Conservation (phyloP, 1,284 basidiomycete genomes). For the Agroathelia rolfsii region DNA sequence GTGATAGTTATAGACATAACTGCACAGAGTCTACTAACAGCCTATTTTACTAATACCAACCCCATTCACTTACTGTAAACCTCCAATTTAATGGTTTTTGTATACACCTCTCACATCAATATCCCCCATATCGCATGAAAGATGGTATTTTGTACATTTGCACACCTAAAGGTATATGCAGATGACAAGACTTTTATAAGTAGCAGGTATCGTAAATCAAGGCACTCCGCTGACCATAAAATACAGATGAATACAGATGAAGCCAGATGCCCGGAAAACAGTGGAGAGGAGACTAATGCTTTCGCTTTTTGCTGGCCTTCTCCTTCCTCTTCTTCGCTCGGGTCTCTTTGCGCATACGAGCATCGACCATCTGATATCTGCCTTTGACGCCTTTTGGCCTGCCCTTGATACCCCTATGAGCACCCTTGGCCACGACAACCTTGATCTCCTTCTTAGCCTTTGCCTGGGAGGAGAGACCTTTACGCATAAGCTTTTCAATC, state of each 20-base stretch:
- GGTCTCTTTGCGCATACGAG: conserved; percentile 77
- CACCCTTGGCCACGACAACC: conserved; percentile 88
- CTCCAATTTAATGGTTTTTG: no score
- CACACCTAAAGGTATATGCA: no score
- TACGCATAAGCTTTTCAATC: conserved; percentile 86
- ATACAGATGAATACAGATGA: conserved; percentile 3
- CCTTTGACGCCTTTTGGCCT: conserved; percentile 95
- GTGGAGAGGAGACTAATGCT: conserved; percentile 17
- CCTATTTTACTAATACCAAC: no score
- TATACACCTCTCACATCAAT: no score
- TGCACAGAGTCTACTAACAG: no score
- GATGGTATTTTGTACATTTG: no score
- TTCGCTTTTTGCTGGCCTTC: conserved; percentile 54
- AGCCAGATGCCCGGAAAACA: conserved; percentile 1
- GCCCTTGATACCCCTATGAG: conserved; percentile 85
- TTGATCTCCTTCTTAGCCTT: conserved; percentile 77
- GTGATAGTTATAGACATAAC: no score
- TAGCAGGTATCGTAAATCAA: no score
- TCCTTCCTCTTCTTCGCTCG: conserved; percentile 64
- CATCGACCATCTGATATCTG: conserved; percentile 86
- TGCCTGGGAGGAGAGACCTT: conserved; percentile 56
- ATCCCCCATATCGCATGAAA: no score
- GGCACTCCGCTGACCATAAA: no score
- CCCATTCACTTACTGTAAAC: no score
- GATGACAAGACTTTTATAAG: no score